These are phyloP conservation scores for Dactylellina parvicollis DNA, from an alignment of 2,329 filamentous ascomycete species.

Conservation along the genomic window DNA sequence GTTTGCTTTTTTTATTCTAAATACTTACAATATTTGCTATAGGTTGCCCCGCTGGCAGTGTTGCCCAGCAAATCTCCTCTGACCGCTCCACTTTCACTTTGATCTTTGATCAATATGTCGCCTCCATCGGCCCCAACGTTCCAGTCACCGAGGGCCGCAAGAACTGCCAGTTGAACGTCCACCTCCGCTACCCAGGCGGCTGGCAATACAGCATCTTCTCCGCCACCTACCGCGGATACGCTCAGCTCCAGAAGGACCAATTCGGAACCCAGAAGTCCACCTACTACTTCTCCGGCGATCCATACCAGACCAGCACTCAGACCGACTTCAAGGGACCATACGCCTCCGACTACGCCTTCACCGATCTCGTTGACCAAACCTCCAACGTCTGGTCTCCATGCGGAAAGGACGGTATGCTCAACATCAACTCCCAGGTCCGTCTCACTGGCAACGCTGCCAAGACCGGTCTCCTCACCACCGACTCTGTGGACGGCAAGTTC, in stretches of 20 bases:
- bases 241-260: constrained; percentile 64
- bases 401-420: constrained; percentile 65
- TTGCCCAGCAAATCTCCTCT: constrained; percentile 62
- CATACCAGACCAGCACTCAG: constrained; percentile 59
- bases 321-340: constrained; percentile 64
- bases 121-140: constrained; percentile 64
- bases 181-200: constrained; percentile 66
- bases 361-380: constrained; percentile 63
- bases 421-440: constrained; percentile 68
- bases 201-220: constrained; percentile 68
- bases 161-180: constrained; percentile 68
- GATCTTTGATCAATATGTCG: constrained; percentile 67
- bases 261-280: constrained; percentile 66
- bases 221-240: constrained; percentile 67
- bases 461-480: constrained; percentile 64
- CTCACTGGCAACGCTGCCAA: constrained; percentile 59
- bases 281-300: constrained; percentile 67
- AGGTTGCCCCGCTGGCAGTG: constrained; percentile 64
- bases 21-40: constrained; percentile 56
- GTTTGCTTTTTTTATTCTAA: neutral
- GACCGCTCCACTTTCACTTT: constrained; percentile 64
- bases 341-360: constrained; percentile 63
- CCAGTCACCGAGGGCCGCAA: constrained; percentile 64
- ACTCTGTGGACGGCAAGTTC: constrained; percentile 66
- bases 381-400: constrained; percentile 67